Evolutionary conservation across 2,329 filamentous ascomycete species (phyloP).

Genomic region (Akanthomyces dipterigenus): DNA sequence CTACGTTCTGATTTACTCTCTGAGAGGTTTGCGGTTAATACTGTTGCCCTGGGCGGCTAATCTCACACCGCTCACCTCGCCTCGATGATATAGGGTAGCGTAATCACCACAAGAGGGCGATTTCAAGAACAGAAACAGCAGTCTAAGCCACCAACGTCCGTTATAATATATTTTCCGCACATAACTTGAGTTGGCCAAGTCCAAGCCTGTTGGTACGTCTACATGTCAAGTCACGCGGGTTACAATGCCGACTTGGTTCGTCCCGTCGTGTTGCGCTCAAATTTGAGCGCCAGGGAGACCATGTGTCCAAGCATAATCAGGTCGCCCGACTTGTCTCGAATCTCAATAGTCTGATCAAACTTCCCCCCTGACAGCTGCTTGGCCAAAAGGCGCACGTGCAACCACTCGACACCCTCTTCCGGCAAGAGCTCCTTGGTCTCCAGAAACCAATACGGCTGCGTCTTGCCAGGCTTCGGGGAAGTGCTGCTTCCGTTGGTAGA

Average conservation of each 20-base stretch:
- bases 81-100: too few species aligned
- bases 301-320: conserved; percentile 15
- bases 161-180: too few species aligned
- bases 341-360: conserved; percentile 62
- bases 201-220: background rate
- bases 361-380: conserved; percentile 63
- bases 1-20: too few species aligned
- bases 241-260: background rate
- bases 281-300: conserved; percentile 9
- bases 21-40: too few species aligned
- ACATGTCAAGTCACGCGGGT: too few species aligned
- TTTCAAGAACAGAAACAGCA: too few species aligned
- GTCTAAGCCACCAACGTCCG: too few species aligned
- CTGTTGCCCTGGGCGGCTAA: too few species aligned
- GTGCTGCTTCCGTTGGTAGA: conserved; percentile 15
- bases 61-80: too few species aligned
- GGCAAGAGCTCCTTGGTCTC: conserved; percentile 67
- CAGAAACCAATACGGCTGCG: conserved; percentile 54
- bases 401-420: conserved; percentile 59
- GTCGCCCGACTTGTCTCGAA: conserved; percentile 42
- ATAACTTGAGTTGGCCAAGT: too few species aligned
- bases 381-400: conserved; percentile 57
- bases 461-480: background rate
- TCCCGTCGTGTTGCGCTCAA: conserved; percentile 12
- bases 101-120: too few species aligned